Evolutionary conservation across 148 eudicot species (phyloP).

Genomic region (Selenicereus undatus): DNA sequence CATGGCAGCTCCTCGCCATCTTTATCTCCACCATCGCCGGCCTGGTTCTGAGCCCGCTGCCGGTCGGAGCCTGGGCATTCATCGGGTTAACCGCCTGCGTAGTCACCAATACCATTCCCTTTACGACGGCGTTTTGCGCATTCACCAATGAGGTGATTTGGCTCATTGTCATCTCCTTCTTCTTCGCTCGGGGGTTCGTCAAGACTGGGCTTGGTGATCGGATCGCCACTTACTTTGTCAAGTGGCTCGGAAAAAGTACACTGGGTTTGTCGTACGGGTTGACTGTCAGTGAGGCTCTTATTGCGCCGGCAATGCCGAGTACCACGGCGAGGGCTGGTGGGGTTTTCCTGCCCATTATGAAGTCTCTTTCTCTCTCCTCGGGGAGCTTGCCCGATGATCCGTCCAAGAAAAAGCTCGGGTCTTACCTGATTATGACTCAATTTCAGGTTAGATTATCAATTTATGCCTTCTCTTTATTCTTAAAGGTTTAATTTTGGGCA

Average conservation of each 20-base stretch:
- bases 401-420: constrained; percentile 60
- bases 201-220: constrained; percentile 87
- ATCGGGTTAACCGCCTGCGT: constrained; percentile 59
- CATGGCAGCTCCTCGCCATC: constrained; percentile 82
- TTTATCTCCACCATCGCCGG: constrained; percentile 86
- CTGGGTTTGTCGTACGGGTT: constrained; percentile 84
- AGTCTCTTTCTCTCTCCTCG: constrained; percentile 68
- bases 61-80: constrained; percentile 93
- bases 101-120: constrained; percentile 53
- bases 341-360: constrained; percentile 82
- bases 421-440: constrained; percentile 74
- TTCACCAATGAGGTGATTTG: constrained; percentile 89
- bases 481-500: not conserved
- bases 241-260: constrained; percentile 80
- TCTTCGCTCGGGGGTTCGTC: constrained; percentile 86
- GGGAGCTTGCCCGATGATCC: constrained; percentile 60
- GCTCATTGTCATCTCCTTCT: constrained; percentile 89
- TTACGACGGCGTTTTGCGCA: constrained; percentile 65
- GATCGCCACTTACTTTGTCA: constrained; percentile 83
- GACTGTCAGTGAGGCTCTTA: constrained; percentile 72
- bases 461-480: not conserved
- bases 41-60: constrained; percentile 66
- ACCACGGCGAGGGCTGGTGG: constrained; percentile 97
- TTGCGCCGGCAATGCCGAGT: constrained; percentile 97
- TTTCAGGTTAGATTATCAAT: constrained; percentile 54